These are phyloP conservation scores for Mycosphaerella sp. DNA, from an alignment of 2,329 filamentous ascomycete species.

Conservation along the genomic window DNA sequence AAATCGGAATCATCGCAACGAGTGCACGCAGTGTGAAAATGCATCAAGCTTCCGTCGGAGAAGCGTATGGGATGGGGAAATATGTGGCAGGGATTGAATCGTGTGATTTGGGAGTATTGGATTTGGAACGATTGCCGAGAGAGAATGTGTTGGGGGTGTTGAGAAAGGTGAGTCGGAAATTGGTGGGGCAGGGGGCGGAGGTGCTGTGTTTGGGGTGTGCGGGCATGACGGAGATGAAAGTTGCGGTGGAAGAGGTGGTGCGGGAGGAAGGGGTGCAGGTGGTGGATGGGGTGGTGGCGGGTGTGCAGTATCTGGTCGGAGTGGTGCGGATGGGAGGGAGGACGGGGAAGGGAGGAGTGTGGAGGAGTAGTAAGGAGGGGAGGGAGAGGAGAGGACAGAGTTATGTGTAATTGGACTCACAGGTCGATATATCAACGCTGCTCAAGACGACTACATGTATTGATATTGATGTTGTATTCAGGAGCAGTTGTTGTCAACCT, in stretches of 20 bases:
- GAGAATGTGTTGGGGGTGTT: slow-evolving; percentile 38
- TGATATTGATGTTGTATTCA: too few species aligned
- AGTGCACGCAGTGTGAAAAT: slow-evolving; percentile 36
- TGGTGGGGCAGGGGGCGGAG: slow-evolving; percentile 41
- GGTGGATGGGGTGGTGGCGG: slow-evolving; percentile 47
- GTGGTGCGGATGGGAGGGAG: slow-evolving; percentile 42
- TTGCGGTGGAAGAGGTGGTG: slow-evolving; percentile 44
- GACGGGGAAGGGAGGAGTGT: slow-evolving; percentile 43
- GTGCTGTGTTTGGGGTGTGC: slow-evolving; percentile 44
- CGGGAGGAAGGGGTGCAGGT: slow-evolving; percentile 41
- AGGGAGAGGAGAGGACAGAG: slow-evolving; percentile 38
- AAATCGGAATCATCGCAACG: slow-evolving; percentile 43
- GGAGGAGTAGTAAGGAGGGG: slow-evolving; percentile 36
- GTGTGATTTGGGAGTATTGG: slow-evolving; percentile 41
- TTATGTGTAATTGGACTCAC: slow-evolving; percentile 30
- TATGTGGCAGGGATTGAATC: slow-evolving; percentile 42
- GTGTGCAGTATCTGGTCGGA: slow-evolving; percentile 42
- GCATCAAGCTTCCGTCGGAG: slow-evolving; percentile 36
- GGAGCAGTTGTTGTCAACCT: too few species aligned
- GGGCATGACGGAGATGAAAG: slow-evolving; percentile 45
- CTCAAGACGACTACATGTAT: too few species aligned
- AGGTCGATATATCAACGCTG: too few species aligned
- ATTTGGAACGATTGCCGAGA: slow-evolving; percentile 38
- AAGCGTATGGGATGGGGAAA: slow-evolving; percentile 38
- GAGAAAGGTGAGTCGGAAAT: slow-evolving; percentile 34